These are phyloP conservation scores for Pouteria campechiana DNA, from an alignment of 179 eudicot species.

Conservation along the genomic window DNA sequence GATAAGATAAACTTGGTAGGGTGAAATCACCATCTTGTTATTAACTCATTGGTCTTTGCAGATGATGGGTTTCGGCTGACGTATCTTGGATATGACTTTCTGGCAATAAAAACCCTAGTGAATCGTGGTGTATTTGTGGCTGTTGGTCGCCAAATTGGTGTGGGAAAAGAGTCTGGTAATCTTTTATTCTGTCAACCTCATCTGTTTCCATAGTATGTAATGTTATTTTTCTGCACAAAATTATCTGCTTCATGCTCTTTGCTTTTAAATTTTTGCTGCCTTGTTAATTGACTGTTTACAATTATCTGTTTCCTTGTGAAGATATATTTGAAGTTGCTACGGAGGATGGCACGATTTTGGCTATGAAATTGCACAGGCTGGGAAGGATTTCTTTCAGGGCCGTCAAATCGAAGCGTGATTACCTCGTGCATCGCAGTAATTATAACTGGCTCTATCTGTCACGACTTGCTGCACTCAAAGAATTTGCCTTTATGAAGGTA, in stretches of 20 bases:
- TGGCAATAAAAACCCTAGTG: constrained; percentile 85
- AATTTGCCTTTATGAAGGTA: constrained; percentile 98
- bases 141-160: constrained; percentile 97
- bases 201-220: too few species aligned
- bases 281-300: neutral
- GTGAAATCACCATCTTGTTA: neutral
- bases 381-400: constrained; percentile 96
- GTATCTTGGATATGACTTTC: constrained; percentile 94
- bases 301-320: constrained; percentile 7
- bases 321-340: constrained; percentile 92
- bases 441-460: constrained; percentile 88
- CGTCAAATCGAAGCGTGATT: constrained; percentile 94
- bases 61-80: constrained; percentile 96
- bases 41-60: constrained; percentile 5
- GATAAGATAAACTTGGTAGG: too few species aligned
- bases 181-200: too few species aligned
- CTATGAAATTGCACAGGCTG: constrained; percentile 90
- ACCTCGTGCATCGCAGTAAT: constrained; percentile 79
- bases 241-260: too few species aligned
- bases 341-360: constrained; percentile 85
- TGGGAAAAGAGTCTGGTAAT: constrained; percentile 92
- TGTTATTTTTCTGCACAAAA: too few species aligned
- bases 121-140: constrained; percentile 73
- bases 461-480: constrained; percentile 91
- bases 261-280: neutral